phyloP scores from a whole-genome alignment of 2,329 filamentous ascomycete species.

The Apiospora malaysiana region DNA sequence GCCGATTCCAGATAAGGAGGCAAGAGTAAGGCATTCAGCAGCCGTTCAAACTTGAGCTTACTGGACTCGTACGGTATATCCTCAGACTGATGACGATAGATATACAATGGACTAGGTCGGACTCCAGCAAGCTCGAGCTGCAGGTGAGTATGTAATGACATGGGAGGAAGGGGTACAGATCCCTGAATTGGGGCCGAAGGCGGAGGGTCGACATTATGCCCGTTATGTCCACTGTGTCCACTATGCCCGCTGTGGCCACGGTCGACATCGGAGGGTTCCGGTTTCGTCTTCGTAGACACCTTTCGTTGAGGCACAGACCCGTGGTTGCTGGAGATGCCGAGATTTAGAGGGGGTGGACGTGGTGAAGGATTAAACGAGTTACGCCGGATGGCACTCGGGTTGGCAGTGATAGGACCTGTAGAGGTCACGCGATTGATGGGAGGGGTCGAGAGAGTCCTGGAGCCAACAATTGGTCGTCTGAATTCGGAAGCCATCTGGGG shows the following conservation, averaged over 20 bases:
- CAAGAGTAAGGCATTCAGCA: slow-evolving; percentile 86
- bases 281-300: slow-evolving; percentile 30
- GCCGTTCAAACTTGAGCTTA: slow-evolving; percentile 86
- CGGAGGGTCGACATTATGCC: slow-evolving; percentile 32
- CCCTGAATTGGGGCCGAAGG: slow-evolving; percentile 56
- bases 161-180: slow-evolving; percentile 66
- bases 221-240: not conserved
- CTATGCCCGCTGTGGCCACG: not conserved
- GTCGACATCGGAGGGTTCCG: slow-evolving; percentile 18
- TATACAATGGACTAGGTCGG: slow-evolving; percentile 69
- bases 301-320: slow-evolving; percentile 17
- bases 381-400: slow-evolving; percentile 46
- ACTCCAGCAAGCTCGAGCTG: slow-evolving; percentile 69
- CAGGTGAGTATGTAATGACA: slow-evolving; percentile 69
- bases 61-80: slow-evolving; percentile 88
- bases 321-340: slow-evolving; percentile 38
- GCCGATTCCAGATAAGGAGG: slow-evolving; percentile 84
- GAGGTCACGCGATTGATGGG: slow-evolving; percentile 50
- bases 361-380: slow-evolving; percentile 56
- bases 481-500: slow-evolving; percentile 31
- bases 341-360: slow-evolving; percentile 51
- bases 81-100: slow-evolving; percentile 61
- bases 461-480: slow-evolving; percentile 42
- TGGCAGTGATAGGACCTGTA: slow-evolving; percentile 36
- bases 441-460: slow-evolving; percentile 59